These are phyloP conservation scores for Hericium alpestre DNA, from an alignment of 768 basidiomycete genomes.

Conservation along the genomic window DNA sequence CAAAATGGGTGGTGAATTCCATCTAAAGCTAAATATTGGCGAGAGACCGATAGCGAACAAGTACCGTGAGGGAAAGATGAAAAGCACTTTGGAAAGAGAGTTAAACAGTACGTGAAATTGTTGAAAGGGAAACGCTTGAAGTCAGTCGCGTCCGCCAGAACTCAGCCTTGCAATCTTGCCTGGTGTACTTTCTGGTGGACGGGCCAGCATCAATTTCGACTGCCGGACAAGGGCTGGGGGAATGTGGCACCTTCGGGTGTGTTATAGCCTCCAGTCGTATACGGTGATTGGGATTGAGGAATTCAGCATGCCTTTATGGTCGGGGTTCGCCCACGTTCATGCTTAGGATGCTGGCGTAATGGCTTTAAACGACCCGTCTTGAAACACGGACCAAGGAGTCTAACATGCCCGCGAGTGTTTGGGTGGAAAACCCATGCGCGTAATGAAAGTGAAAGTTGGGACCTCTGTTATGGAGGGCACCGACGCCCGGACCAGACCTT, in stretches of 20 bases:
- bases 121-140: conserved; percentile 70
- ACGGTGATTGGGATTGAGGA: conserved; percentile 50
- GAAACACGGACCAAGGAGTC: conserved; percentile 83
- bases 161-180: conserved; percentile 43
- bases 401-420: conserved; percentile 75
- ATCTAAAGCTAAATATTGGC: conserved; percentile 79
- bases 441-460: conserved; percentile 66
- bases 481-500: conserved; percentile 67
- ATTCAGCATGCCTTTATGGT: conserved; percentile 46
- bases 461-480: conserved; percentile 56
- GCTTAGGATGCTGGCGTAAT: conserved; percentile 71
- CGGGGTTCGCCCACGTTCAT: conserved; percentile 43
- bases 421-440: conserved; percentile 61
- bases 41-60: conserved; percentile 79
- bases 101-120: conserved; percentile 77
- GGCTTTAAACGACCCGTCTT: conserved; percentile 75
- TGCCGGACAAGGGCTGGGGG: conserved; percentile 44
- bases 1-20: conserved; percentile 76
- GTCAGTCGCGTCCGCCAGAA: conserved; percentile 49
- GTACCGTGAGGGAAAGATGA: conserved; percentile 78
- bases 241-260: conserved; percentile 59
- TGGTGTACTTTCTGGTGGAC: conserved; percentile 42
- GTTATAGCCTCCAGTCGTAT: conserved; percentile 53
- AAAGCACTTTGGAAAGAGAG: conserved; percentile 76
- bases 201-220: conserved; percentile 63